Conservation (phyloP, 768 basidiomycete genomes). For the Podaxis rugospora region DNA sequence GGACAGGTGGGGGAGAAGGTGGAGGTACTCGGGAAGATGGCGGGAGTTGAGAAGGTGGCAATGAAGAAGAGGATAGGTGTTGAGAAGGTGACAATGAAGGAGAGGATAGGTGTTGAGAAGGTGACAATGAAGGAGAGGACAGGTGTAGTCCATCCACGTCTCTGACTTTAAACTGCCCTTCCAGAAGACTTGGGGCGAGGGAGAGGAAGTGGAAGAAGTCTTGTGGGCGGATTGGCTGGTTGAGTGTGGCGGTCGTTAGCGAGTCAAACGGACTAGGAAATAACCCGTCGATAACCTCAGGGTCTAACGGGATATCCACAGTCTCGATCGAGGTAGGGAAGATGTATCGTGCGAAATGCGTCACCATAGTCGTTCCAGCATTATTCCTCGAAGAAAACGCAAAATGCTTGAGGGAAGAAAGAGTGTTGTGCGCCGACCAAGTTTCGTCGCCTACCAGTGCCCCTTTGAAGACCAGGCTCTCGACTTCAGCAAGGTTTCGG, state of each 20-base stretch:
- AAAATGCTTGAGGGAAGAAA: background rate
- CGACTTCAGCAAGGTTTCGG: background rate
- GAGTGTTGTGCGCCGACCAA: background rate
- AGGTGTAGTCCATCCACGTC: background rate
- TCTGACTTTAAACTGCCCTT: background rate
- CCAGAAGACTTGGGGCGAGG: background rate
- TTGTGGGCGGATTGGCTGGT: background rate
- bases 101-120: too few species aligned
- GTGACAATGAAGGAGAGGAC: background rate
- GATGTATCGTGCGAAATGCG: background rate
- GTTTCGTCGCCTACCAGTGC: background rate
- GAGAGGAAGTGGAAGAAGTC: slow-evolving; percentile 3
- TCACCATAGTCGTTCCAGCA: background rate
- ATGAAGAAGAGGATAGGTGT: background rate
- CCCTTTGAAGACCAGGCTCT: background rate
- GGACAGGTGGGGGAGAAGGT: too few species aligned
- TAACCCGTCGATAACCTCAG: background rate
- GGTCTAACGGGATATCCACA: background rate
- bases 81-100: background rate
- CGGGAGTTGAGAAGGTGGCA: background rate
- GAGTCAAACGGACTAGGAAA: background rate
- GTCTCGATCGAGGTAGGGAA: background rate
- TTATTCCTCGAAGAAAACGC: background rate
- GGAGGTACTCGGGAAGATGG: background rate
- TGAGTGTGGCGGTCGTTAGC: background rate